Evolutionary conservation across 257 asterid species (phyloP).

Genomic region (Plantago ovata): DNA sequence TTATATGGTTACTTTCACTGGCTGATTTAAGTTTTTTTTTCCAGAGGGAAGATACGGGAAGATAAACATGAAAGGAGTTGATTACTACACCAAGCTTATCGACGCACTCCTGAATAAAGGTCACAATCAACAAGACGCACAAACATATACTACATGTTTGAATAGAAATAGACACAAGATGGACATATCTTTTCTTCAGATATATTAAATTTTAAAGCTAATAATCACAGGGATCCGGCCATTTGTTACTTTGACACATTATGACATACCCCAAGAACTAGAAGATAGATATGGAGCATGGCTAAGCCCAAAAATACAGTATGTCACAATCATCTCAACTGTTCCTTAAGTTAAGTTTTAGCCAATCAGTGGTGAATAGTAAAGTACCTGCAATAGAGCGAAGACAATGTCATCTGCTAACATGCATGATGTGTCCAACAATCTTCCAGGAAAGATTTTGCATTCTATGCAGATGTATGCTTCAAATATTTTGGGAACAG

Average conservation of each 20-base stretch:
- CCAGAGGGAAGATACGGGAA: slow-evolving; percentile 58
- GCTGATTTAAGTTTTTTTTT: background rate
- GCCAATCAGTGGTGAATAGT: too few species aligned
- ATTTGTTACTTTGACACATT: slow-evolving; percentile 51
- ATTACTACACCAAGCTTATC: slow-evolving; percentile 52
- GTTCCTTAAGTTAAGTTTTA: too few species aligned
- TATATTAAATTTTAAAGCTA: background rate
- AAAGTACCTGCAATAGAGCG: too few species aligned
- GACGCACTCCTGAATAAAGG: slow-evolving; percentile 52
- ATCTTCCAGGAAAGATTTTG: slow-evolving; percentile 55
- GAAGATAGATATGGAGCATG: slow-evolving; percentile 64
- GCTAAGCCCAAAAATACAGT: slow-evolving; percentile 52
- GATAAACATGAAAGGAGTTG: slow-evolving; percentile 49
- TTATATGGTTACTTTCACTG: background rate
- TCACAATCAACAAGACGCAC: background rate
- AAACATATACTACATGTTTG: slow-evolving; percentile 1
- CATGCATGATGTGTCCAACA: background rate
- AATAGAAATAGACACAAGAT: slow-evolving; percentile 1
- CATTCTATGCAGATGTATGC: slow-evolving; percentile 49
- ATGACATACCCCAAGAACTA: slow-evolving; percentile 71
- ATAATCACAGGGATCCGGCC: slow-evolving; percentile 52
- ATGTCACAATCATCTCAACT: slow-evolving; percentile 1
- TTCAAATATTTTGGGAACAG: slow-evolving; percentile 56
- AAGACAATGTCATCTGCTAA: too few species aligned
- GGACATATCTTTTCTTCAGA: too few species aligned